Evolutionary conservation across 2,329 filamentous ascomycete genomes (phyloP).

Genomic region (Geosmithia putterillii): DNA sequence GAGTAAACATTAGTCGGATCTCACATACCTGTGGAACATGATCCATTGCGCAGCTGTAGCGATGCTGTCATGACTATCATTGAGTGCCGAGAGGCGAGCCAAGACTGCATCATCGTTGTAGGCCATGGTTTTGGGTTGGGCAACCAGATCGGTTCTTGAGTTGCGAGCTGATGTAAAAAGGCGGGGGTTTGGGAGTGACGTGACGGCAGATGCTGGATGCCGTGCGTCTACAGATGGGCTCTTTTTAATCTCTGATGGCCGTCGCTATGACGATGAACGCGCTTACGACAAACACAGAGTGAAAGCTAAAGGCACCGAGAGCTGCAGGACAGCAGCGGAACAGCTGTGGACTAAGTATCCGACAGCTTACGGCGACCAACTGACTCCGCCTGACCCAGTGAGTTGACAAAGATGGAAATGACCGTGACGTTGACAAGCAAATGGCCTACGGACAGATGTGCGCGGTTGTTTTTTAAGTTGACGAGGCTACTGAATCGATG

Average conservation of each 20-base stretch:
- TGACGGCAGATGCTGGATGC: neutral
- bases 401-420: neutral
- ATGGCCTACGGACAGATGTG: neutral
- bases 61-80: constrained; percentile 96
- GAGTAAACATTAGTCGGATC: neutral
- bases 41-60: constrained; percentile 97
- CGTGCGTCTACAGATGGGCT: neutral
- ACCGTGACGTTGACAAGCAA: neutral
- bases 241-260: neutral
- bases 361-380: neutral
- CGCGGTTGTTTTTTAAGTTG: neutral
- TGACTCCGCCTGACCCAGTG: neutral
- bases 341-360: neutral
- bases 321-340: neutral
- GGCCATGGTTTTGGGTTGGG: constrained; percentile 48
- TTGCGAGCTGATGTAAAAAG: neutral
- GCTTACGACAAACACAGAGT: neutral
- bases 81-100: constrained; percentile 87
- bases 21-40: constrained; percentile 83
- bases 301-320: neutral
- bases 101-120: constrained; percentile 93
- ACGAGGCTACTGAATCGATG: neutral
- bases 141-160: neutral
- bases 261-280: constrained; percentile 1
- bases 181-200: neutral